A percentile compares a stretch with the other conserved stretches of the same genome.
phyloP scores from a whole-genome alignment of 1,284 basidiomycete genomes.

The Rhodotorula sp. region DNA sequence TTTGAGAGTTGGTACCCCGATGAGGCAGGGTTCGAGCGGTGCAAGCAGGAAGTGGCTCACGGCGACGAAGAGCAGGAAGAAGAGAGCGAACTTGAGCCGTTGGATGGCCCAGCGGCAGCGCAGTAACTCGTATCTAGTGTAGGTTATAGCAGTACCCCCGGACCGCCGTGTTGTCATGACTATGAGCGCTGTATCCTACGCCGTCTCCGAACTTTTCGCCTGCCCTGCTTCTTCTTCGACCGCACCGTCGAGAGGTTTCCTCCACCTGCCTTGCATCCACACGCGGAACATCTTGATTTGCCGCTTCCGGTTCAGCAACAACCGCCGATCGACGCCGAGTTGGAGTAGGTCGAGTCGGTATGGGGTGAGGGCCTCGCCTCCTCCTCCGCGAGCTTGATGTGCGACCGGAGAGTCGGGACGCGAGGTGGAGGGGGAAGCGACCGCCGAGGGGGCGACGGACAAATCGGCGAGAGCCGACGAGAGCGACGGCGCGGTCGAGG shows the following conservation, averaged over 20 bases:
- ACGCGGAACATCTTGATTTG: slow-evolving; percentile 87
- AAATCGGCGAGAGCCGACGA: not conserved
- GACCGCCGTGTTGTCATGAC: not conserved
- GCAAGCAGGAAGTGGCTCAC: not conserved
- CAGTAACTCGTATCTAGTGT: not conserved
- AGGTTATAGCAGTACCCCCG: not conserved
- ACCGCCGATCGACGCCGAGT: slow-evolving; percentile 79
- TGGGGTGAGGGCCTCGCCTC: slow-evolving; percentile 3
- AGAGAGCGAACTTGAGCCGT: not conserved
- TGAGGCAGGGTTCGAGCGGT: not conserved
- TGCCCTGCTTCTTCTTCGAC: not conserved
- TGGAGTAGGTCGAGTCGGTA: slow-evolving; percentile 63
- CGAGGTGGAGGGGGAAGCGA: not conserved
- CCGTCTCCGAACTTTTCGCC: too few species aligned
- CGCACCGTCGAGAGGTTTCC: slow-evolving; percentile 4
- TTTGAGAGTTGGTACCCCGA: not conserved
- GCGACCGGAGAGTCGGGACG: not conserved
- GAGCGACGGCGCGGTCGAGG: not conserved
- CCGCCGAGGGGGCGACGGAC: not conserved
- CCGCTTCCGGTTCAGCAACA: slow-evolving; percentile 85
- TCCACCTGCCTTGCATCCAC: slow-evolving; percentile 45
- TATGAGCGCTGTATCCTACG: not conserved
- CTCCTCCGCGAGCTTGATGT: not conserved
- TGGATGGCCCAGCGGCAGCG: not conserved
- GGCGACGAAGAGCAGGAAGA: not conserved